phyloP scores from a whole-genome alignment of 495 filamentous ascomycete genomes.

The Trichoderma reesei region DNA sequence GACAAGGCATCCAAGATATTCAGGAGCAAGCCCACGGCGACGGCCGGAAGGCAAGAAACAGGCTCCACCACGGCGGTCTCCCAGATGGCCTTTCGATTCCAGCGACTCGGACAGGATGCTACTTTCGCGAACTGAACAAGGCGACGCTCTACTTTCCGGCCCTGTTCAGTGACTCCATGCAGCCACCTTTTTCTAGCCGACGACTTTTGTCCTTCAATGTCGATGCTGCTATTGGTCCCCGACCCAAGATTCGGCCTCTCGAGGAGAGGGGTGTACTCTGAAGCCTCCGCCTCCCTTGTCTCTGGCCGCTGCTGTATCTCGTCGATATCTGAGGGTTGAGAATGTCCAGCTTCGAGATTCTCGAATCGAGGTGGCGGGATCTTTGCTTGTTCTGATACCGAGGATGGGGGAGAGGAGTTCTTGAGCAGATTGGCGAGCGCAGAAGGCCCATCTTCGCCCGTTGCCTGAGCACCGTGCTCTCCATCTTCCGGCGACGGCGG shows the following conservation, averaged over 20 bases:
- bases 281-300: not conserved
- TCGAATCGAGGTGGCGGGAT: not conserved
- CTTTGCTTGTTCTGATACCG: not conserved
- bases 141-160: slow-evolving; percentile 11
- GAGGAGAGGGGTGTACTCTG: slow-evolving; percentile 6
- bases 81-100: slow-evolving; percentile 59
- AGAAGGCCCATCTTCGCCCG: not conserved
- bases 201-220: slow-evolving; percentile 35
- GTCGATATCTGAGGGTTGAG: not conserved
- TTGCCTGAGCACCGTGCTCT: slow-evolving; percentile 11
- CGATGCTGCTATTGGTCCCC: slow-evolving; percentile 14
- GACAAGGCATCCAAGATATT: slow-evolving; percentile 92
- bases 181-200: slow-evolving; percentile 16
- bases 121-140: slow-evolving; percentile 14
- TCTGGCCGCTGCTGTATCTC: not conserved
- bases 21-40: slow-evolving; percentile 76
- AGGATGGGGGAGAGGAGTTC: not conserved
- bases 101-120: slow-evolving; percentile 53
- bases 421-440: not conserved
- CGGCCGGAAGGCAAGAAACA: slow-evolving; percentile 63
- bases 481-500: slow-evolving; percentile 37
- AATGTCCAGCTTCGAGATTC: not conserved
- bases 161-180: slow-evolving; percentile 5
- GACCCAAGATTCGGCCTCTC: slow-evolving; percentile 1
- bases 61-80: slow-evolving; percentile 54